A percentile compares a stretch with the other conserved stretches of the same genome.
Conservation (phyloP, 495 filamentous ascomycete genomes). For the Tuber calosporum region DNA sequence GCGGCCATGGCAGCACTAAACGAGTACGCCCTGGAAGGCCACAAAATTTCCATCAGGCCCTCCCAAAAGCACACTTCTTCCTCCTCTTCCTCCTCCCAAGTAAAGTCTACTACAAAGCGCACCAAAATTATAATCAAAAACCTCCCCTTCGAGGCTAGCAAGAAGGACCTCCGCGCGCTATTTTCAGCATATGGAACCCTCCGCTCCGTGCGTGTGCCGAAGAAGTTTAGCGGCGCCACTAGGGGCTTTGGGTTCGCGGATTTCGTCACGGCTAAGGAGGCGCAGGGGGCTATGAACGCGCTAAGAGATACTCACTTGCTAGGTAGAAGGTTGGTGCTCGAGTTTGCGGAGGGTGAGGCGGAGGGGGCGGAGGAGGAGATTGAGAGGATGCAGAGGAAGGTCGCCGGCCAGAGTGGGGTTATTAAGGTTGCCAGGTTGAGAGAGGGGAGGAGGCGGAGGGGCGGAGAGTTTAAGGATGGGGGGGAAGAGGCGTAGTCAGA, state of each 20-base stretch:
- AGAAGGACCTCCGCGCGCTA: constrained; percentile 79
- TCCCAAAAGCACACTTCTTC: constrained; percentile 55
- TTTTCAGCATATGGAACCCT: constrained; percentile 82
- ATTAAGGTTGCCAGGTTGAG: constrained; percentile 81
- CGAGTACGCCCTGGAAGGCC: constrained; percentile 73
- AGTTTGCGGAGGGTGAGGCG: constrained; percentile 78
- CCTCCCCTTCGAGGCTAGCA: constrained; percentile 87
- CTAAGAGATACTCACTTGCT: constrained; percentile 89
- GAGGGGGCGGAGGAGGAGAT: constrained; percentile 93
- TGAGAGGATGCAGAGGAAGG: constrained; percentile 90
- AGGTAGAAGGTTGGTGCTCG: constrained; percentile 76
- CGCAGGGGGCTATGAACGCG: constrained; percentile 83
- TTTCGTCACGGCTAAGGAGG: constrained; percentile 85
- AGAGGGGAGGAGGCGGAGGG: constrained; percentile 60
- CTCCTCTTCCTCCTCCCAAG: constrained; percentile 43
- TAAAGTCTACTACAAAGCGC: constrained; percentile 60
- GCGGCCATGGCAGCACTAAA: constrained; percentile 78
- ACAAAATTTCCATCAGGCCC: constrained; percentile 71
- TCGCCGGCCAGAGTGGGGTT: constrained; percentile 75
- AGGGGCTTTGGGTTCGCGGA: constrained; percentile 97
- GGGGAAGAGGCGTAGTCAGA: constrained; percentile 52
- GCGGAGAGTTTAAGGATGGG: constrained; percentile 72
- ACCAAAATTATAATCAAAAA: constrained; percentile 99
- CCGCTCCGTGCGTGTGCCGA: constrained; percentile 82
- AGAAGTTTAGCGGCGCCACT: constrained; percentile 80